Conservation (phyloP, 2,329 filamentous ascomycete species). For the Trichoderma afroharzianum region DNA sequence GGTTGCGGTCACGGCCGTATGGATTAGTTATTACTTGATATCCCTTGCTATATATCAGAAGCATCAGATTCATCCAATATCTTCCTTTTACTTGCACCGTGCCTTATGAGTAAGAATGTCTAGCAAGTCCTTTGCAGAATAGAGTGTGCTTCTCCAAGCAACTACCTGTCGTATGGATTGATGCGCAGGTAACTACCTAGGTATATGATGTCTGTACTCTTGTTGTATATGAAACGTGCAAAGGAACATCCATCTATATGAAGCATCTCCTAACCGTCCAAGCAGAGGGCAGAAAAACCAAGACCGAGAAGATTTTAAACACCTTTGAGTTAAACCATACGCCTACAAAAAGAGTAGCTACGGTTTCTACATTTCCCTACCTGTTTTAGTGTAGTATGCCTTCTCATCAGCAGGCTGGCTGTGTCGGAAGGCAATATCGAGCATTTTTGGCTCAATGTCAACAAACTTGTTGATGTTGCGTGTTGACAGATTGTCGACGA, state of each 20-base stretch:
- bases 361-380: too few relatives aligned
- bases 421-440: too few relatives aligned
- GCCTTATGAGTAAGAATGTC: background rate
- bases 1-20: background rate
- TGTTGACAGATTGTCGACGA: too few relatives aligned
- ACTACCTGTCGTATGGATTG: background rate
- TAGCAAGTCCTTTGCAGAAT: rapidly evolving
- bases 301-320: too few relatives aligned
- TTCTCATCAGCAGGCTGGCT: too few relatives aligned
- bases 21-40: background rate
- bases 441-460: too few relatives aligned
- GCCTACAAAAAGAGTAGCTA: too few relatives aligned
- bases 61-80: background rate
- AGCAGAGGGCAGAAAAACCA: too few relatives aligned
- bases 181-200: too few relatives aligned
- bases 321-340: too few relatives aligned
- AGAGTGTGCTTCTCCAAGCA: background rate
- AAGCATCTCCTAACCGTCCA: background rate
- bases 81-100: background rate
- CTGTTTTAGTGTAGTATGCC: too few relatives aligned
- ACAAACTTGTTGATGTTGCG: too few relatives aligned
- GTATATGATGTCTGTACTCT: background rate
- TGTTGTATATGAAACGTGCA: background rate
- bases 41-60: background rate
- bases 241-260: background rate